Conservation (phyloP, 2,329 filamentous ascomycete species). For the Colletotrichum sidae region DNA sequence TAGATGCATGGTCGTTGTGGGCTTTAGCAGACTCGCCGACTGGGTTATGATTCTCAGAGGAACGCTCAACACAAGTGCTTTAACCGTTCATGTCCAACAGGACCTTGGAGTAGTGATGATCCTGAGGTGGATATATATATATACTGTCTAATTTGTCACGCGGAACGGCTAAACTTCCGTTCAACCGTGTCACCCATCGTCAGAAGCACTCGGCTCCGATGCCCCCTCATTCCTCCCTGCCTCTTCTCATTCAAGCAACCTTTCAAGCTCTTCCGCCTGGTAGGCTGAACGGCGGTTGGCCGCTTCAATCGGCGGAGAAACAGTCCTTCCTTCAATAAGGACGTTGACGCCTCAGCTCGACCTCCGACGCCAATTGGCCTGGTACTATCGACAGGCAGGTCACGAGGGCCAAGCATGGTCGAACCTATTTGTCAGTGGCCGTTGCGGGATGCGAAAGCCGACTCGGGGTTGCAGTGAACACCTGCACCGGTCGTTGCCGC, state of each 20-base stretch:
- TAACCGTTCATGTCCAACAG: too few species aligned
- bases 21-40: too few species aligned
- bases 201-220: constrained; percentile 16
- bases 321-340: constrained; percentile 26
- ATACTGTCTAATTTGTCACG: too few species aligned
- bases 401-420: constrained; percentile 8
- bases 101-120: too few species aligned
- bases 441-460: constrained; percentile 13
- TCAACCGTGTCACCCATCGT: not conserved
- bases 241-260: not conserved
- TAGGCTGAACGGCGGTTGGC: not conserved
- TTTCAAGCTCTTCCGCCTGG: constrained; percentile 11
- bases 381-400: constrained; percentile 10
- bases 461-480: constrained; percentile 13
- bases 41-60: too few species aligned
- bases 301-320: constrained; percentile 21
- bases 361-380: constrained; percentile 7
- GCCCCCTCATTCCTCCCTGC: constrained; percentile 8
- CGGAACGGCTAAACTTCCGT: too few species aligned
- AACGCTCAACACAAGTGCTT: too few species aligned
- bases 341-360: not conserved
- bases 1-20: constrained; percentile 22
- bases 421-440: constrained; percentile 1
- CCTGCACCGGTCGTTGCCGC: not conserved
- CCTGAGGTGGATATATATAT: too few species aligned